A percentile compares a stretch with the other conserved stretches of the same genome.
Evolutionary conservation across 257 asterid genomes (phyloP).

Genomic region (Petunia secreta): DNA sequence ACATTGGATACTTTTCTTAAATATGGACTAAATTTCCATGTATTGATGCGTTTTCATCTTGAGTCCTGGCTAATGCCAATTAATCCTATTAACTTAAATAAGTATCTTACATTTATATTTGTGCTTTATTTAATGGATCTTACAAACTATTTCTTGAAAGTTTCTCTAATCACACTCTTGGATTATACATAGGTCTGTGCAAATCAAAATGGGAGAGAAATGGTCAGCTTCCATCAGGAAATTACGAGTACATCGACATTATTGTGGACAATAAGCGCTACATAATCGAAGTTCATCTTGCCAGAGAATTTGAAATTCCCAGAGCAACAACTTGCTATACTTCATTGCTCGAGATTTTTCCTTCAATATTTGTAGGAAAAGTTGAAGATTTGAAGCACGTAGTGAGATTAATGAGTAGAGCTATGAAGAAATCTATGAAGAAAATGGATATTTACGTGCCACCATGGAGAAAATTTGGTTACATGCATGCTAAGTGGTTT

Average conservation of each 20-base stretch:
- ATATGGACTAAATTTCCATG: not conserved
- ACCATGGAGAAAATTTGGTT: slow-evolving; percentile 74
- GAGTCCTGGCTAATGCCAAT: not conserved
- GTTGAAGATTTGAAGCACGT: slow-evolving; percentile 56
- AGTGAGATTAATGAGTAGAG: slow-evolving; percentile 58
- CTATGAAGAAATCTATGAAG: slow-evolving; percentile 61
- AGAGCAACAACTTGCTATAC: slow-evolving; percentile 54
- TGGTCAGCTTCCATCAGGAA: slow-evolving; percentile 53
- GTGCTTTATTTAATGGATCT: not conserved
- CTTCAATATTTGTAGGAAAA: slow-evolving; percentile 49
- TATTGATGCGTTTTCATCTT: not conserved
- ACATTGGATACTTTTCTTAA: no score
- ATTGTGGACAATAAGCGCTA: slow-evolving; percentile 47
- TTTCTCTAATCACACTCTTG: not conserved
- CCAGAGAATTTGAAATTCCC: slow-evolving; percentile 72
- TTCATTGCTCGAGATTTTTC: slow-evolving; percentile 49
- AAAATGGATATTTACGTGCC: slow-evolving; percentile 52
- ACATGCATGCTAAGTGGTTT: slow-evolving; percentile 75
- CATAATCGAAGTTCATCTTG: slow-evolving; percentile 54
- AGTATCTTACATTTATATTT: not conserved
- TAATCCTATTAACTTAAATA: not conserved
- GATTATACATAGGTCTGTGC: slow-evolving; percentile 60
- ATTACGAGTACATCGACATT: slow-evolving; percentile 72
- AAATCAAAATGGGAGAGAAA: slow-evolving; percentile 78
- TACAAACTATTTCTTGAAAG: not conserved